Evolutionary conservation across 768 basidiomycete genomes (phyloP), one percentile per base, ranked within the genome.

Genomic region (Rhodotorula graminis): DNA sequence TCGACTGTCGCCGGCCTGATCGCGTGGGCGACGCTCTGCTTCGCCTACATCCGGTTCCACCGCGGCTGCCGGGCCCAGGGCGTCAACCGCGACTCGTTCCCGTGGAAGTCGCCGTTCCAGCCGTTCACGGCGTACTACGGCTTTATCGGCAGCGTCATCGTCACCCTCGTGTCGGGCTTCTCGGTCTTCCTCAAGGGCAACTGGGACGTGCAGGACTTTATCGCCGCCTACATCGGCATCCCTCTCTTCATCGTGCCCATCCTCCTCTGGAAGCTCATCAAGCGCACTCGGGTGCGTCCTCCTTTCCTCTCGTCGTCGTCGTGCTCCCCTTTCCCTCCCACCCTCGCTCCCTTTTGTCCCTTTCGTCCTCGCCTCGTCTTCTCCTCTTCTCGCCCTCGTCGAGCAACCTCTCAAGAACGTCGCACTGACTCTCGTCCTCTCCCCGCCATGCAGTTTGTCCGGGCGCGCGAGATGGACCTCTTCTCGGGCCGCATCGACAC

Each of bases 171-270:
- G 66, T 77, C 77, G 63, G 80, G 80, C 21, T 82, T 78, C 77
- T 67, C 78, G 37, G 80, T 81, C 69, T 82, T 83, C 82, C 77
- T 82, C 61, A 73, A 77, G 59, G 81, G 80, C 19, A 76, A 80
- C 59, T 83, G 81, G 81, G 69, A 79, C 73, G 74, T 73, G 25
- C 71, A 76, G 25, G 72, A 72, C 44, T 83, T 82, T 72, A 55
- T 82, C 73, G 77, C 80, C 19, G 78, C 80, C 27, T 82, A 82
- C 75, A 78, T 82, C 74, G 78, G 81, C 18, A 71, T 83, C 33
- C 77, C 77, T 18, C 76, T 83, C 73, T 82, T 82, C 78, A 75
- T 77, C 60, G 57, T 79, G 44, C 77, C 78, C 55, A 81, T 74
- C 74, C 18, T 79, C 27, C 79, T 77, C 44, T 82, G 81, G 81